Percentiles rank a stretch among this genome's conserved stretches.
phyloP scores from a whole-genome alignment of 306 rosid species.

The Malus fusca region DNA sequence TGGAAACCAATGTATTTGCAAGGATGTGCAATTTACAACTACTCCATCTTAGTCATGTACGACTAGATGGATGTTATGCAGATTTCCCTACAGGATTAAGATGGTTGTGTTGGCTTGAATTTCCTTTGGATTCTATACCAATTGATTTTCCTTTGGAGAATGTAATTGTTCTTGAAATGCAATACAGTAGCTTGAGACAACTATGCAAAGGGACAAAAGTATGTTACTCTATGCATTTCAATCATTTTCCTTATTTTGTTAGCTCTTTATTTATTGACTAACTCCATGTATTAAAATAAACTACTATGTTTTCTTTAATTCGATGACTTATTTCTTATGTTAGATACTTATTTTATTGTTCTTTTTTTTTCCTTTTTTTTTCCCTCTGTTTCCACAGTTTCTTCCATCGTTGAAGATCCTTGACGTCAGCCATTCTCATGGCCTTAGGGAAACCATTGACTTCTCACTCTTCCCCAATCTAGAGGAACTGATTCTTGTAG shows the following conservation, averaged over 20 bases:
- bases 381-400: not conserved
- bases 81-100: not conserved
- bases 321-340: too few species aligned
- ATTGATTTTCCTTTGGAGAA: not conserved
- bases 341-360: not conserved
- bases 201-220: not conserved
- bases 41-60: not conserved
- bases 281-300: too few species aligned
- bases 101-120: not conserved
- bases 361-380: not conserved
- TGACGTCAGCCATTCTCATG: not conserved
- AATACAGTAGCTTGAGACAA: not conserved
- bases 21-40: not conserved
- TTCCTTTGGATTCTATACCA: not conserved
- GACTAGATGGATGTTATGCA: not conserved
- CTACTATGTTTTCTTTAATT: too few species aligned
- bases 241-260: not conserved
- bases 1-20: not conserved
- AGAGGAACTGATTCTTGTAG: not conserved
- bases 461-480: not conserved
- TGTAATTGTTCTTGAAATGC: conserved; percentile 4
- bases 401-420: not conserved
- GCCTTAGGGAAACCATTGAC: not conserved
- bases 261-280: not conserved
- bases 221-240: not conserved